Conservation (phyloP, 1,284 basidiomycete species). For the Ceratobasidium sp. region DNA sequence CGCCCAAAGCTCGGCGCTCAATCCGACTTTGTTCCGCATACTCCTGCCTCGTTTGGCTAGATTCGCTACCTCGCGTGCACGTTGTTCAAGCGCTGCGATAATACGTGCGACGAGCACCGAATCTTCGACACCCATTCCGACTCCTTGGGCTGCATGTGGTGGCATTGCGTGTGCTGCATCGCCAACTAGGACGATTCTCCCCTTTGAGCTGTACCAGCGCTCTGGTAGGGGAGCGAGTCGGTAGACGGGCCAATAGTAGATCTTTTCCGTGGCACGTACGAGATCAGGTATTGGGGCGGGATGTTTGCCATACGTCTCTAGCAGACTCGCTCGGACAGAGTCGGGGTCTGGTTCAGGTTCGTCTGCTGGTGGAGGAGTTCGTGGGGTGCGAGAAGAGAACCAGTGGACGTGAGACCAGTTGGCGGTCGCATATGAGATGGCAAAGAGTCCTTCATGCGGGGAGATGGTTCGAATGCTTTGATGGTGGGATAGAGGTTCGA, state of each 20-base stretch:
- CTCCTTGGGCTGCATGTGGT: conserved; percentile 35
- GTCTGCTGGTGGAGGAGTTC: conserved; percentile 12
- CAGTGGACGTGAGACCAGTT: conserved; percentile 30
- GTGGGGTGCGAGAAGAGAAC: conserved; percentile 37
- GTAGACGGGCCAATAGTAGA: conserved; percentile 40
- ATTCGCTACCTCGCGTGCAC: conserved; percentile 33
- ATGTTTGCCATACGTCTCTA: conserved; percentile 34
- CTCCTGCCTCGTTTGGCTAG: conserved; percentile 30
- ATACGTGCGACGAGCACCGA: conserved; percentile 26
- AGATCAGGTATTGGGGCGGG: conserved; percentile 35
- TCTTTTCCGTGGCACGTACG: conserved; percentile 32
- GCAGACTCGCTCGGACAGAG: conserved; percentile 17
- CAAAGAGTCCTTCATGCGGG: conserved; percentile 38
- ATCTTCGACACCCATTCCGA: conserved; percentile 38
- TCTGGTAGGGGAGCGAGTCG: conserved; percentile 32
- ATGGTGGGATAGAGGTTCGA: conserved; percentile 32
- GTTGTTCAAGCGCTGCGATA: conserved; percentile 30
- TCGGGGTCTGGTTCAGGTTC: conserved; percentile 31
- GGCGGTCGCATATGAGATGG: conserved; percentile 36
- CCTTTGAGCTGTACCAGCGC: conserved; percentile 29
- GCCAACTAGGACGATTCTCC: conserved; percentile 35
- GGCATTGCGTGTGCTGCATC: conserved; percentile 39
- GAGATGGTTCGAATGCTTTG: conserved; percentile 39
- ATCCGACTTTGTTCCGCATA: conserved; percentile 33
- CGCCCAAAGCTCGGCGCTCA: conserved; percentile 32